These are phyloP conservation scores for Setomelanomma holmii DNA, from an alignment of 2,329 filamentous ascomycete genomes.

Conservation along the genomic window DNA sequence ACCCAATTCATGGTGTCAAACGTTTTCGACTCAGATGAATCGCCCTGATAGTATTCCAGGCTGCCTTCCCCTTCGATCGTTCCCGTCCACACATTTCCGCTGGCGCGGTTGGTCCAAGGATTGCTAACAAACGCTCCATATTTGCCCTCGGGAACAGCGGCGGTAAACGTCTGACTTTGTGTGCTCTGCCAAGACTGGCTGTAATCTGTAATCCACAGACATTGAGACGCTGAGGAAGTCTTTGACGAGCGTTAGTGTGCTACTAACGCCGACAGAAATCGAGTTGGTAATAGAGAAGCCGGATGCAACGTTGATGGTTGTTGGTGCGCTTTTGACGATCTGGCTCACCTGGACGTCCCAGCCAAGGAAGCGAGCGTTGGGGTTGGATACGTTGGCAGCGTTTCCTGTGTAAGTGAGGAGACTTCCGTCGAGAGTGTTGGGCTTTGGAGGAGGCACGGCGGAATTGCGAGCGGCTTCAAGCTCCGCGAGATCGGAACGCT, in stretches of 20 bases:
- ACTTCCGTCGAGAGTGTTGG: constrained; percentile 20
- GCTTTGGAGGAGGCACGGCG: constrained; percentile 22
- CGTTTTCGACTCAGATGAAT: constrained; percentile 43
- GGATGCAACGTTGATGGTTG: constrained; percentile 38
- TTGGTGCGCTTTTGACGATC: constrained; percentile 41
- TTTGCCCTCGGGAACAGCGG: constrained; percentile 46
- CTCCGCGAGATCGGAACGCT: constrained; percentile 28
- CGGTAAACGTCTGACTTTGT: constrained; percentile 40
- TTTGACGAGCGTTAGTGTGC: constrained; percentile 29
- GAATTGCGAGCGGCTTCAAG: constrained; percentile 23
- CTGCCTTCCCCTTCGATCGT: constrained; percentile 40
- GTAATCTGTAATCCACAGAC: constrained; percentile 39
- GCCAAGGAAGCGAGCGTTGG: constrained; percentile 42
- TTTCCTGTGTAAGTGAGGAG: constrained; percentile 16
- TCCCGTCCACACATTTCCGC: constrained; percentile 47
- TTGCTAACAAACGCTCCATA: constrained; percentile 52
- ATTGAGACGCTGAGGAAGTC: constrained; percentile 32
- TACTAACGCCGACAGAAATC: constrained; percentile 30
- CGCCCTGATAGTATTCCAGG: constrained; percentile 39
- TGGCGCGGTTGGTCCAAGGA: constrained; percentile 41
- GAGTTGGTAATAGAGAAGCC: constrained; percentile 48
- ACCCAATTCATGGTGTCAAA: constrained; percentile 50
- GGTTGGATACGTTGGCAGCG: constrained; percentile 27
- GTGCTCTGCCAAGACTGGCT: constrained; percentile 42
- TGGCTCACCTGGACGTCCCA: constrained; percentile 52